Percentiles rank a stretch among this genome's conserved stretches.
phyloP scores from a whole-genome alignment of 1,284 basidiomycete species.

The Sanghuangporus sanghuang region DNA sequence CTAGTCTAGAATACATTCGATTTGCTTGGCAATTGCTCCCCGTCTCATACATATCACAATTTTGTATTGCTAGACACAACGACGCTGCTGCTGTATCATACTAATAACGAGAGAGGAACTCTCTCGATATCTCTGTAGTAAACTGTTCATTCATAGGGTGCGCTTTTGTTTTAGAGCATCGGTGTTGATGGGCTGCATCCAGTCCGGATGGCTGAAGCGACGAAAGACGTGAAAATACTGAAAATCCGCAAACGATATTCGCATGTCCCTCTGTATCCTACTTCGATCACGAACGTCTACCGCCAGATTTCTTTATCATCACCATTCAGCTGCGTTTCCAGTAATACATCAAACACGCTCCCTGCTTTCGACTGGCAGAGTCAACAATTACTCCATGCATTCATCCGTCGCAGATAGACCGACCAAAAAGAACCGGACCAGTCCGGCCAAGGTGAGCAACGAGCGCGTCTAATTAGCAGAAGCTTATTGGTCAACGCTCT shows the following conservation, averaged over 20 bases:
- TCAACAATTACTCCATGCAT: too few relatives aligned
- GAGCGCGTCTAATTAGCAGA: not conserved
- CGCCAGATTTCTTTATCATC: not conserved
- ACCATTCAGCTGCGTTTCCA: not conserved
- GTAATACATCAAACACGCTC: too few relatives aligned
- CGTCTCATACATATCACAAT: too few relatives aligned
- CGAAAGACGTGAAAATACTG: not conserved
- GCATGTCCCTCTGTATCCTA: not conserved
- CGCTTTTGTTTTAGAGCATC: too few relatives aligned
- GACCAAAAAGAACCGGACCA: slow-evolving; percentile 3
- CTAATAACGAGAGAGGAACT: too few relatives aligned
- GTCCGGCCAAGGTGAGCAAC: slow-evolving; percentile 3
- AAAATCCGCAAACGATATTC: not conserved
- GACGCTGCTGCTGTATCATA: too few relatives aligned
- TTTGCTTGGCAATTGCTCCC: not conserved
- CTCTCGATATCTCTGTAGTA: too few relatives aligned
- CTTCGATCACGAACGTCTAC: not conserved
- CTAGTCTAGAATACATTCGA: not conserved
- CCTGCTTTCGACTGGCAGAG: too few relatives aligned
- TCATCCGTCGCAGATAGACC: not conserved
- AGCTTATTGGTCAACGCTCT: not conserved
- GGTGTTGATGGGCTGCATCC: too few relatives aligned
- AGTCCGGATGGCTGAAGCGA: too few relatives aligned
- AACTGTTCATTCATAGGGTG: too few relatives aligned
- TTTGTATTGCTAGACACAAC: too few relatives aligned